Evolutionary conservation across 1,284 basidiomycete genomes (phyloP).

Genomic region (Rugosomyces carneus): DNA sequence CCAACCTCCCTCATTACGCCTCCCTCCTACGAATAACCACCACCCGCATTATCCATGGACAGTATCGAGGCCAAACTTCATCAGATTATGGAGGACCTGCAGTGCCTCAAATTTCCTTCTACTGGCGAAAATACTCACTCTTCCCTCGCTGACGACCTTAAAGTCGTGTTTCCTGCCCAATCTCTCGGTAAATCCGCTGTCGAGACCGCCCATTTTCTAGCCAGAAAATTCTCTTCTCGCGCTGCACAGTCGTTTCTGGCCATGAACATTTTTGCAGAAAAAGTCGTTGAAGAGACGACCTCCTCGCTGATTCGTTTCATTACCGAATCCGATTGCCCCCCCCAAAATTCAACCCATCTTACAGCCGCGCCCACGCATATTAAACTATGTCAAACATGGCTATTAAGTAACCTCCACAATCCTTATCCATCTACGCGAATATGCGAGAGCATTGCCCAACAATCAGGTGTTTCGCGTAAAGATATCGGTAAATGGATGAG

Average conservation of each 20-base stretch:
- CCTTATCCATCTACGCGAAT: conserved; percentile 39
- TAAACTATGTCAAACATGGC: conserved; percentile 34
- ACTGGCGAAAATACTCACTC: background rate
- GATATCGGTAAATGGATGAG: conserved; percentile 44
- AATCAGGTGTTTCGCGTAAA: conserved; percentile 19
- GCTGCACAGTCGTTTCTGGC: conserved; percentile 4
- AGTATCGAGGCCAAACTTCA: background rate
- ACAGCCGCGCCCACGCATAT: conserved; percentile 26
- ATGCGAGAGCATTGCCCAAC: conserved; percentile 23
- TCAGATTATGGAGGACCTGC: conserved; percentile 3
- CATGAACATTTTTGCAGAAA: conserved; percentile 2
- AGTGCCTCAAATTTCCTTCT: conserved; percentile 2
- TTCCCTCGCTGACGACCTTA: background rate
- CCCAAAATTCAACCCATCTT: background rate
- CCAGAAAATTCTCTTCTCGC: conserved; percentile 3
- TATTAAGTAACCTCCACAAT: conserved; percentile 40
- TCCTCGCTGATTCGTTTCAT: background rate
- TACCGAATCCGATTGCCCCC: background rate
- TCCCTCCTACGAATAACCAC: no score
- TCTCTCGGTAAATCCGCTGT: conserved; percentile 4
- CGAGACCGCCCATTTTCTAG: background rate
- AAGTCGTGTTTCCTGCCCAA: background rate
- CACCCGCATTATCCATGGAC: background rate
- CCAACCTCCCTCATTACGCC: background rate
- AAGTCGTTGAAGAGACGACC: conserved; percentile 1